Evolutionary conservation across 164 flowering plant species (phyloP).

Genomic region (Annona squamosa): DNA sequence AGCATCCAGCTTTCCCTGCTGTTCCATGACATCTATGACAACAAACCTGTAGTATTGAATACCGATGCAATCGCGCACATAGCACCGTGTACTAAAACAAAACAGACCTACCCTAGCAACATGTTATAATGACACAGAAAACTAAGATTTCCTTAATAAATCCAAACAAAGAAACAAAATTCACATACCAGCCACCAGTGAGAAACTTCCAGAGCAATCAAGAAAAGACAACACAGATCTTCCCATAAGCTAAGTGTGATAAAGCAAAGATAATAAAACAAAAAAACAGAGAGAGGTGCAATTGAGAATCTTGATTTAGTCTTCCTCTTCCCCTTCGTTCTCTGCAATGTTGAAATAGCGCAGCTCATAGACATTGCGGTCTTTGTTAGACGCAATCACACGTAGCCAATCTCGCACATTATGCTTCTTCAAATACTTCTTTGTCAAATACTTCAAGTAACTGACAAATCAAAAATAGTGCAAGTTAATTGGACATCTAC

Average conservation of each 20-base stretch:
- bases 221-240: neutral
- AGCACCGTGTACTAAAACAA: no score
- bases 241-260: neutral
- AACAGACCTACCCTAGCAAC: no score
- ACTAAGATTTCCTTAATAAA: neutral
- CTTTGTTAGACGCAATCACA: conserved; percentile 70
- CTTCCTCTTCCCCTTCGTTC: conserved; percentile 66
- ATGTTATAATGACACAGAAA: no score
- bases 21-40: no score
- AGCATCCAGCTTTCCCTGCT: no score
- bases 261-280: neutral
- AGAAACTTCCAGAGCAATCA: neutral
- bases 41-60: no score
- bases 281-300: neutral
- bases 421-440: conserved; percentile 75
- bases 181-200: neutral
- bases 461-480: conserved; percentile 16
- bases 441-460: conserved; percentile 65
- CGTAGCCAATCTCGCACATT: conserved; percentile 76
- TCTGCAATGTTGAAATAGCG: conserved; percentile 82
- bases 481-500: neutral
- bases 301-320: neutral
- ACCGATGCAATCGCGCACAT: no score
- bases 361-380: conserved; percentile 58
- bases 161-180: neutral